Evolutionary conservation across 2,329 filamentous ascomycete genomes (phyloP).

Genomic region (Aspergillus sojae): DNA sequence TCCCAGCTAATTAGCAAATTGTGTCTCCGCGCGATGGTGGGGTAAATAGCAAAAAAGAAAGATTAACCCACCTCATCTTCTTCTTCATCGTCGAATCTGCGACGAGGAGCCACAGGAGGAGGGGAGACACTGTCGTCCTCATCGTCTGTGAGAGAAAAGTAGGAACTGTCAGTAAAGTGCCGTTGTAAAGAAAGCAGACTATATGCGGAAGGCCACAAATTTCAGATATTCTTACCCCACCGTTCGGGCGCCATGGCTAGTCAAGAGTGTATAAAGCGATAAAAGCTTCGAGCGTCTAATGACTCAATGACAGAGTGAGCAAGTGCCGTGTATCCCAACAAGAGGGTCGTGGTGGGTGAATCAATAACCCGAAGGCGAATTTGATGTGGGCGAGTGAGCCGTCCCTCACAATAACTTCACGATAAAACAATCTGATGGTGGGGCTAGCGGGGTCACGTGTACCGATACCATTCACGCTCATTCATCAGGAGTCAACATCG

Average conservation of each 20-base stretch:
- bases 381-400: constrained; percentile 15
- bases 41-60: neutral
- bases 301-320: neutral
- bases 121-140: constrained; percentile 58
- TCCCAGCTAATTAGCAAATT: neutral
- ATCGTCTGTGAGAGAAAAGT: constrained; percentile 33
- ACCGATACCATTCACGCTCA: constrained; percentile 16
- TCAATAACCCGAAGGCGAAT: constrained; percentile 7
- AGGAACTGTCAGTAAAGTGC: constrained; percentile 10
- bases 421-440: constrained; percentile 18
- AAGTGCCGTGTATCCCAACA: constrained; percentile 1
- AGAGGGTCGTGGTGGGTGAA: constrained; percentile 9
- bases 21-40: neutral
- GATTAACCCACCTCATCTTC: constrained; percentile 69
- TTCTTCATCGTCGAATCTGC: constrained; percentile 93
- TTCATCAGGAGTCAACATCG: neutral
- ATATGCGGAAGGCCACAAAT: neutral
- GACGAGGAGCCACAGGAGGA: constrained; percentile 52
- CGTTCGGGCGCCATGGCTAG: constrained; percentile 50
- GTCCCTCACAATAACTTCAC: constrained; percentile 6
- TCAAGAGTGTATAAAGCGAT: constrained; percentile 13
- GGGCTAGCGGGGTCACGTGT: constrained; percentile 25
- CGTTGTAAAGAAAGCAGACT: neutral
- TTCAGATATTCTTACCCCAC: constrained; percentile 48
- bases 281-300: constrained; percentile 7